These are phyloP conservation scores for Ophiostoma perfectum DNA, from an alignment of 2,329 filamentous ascomycete genomes.

Conservation along the genomic window DNA sequence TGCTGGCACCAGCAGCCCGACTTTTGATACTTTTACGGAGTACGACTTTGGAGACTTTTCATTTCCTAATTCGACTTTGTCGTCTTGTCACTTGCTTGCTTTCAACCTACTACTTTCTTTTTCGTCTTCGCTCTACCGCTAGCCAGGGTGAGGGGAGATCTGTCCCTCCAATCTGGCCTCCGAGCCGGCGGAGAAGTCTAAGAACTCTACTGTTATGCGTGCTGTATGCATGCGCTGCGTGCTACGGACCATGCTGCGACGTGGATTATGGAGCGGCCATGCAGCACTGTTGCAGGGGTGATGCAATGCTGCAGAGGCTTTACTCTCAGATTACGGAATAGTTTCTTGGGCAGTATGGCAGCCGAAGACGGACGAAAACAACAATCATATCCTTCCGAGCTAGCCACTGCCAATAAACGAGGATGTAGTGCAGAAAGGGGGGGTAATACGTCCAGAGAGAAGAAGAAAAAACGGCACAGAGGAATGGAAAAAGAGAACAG, in stretches of 20 bases:
- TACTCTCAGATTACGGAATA: not conserved
- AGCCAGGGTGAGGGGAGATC: slow-evolving; percentile 7
- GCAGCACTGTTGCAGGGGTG: not conserved
- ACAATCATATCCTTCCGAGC: not conserved
- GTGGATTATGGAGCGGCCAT: not conserved
- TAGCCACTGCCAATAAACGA: not conserved
- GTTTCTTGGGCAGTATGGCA: not conserved
- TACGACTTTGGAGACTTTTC: too few species aligned
- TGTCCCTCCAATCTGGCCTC: slow-evolving; percentile 9
- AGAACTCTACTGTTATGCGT: not conserved
- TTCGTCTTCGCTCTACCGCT: slow-evolving; percentile 6
- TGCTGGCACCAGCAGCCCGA: too few species aligned
- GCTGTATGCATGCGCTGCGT: not conserved
- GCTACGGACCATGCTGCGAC: not conserved
- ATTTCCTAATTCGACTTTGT: not conserved
- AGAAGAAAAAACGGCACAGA: too few species aligned
- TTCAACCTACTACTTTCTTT: not conserved
- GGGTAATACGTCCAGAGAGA: too few species aligned
- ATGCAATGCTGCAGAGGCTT: not conserved
- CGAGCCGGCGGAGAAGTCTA: not conserved
- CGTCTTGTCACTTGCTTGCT: slow-evolving; percentile 11
- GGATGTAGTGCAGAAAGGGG: not conserved
- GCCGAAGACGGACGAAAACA: slow-evolving; percentile 12
- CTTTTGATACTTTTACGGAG: too few species aligned
- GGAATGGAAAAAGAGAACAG: not conserved